Percentiles rank a stretch among this genome's conserved stretches.
Conservation (phyloP, 2,329 filamentous ascomycete species). For the Ustilaginoidea virens region DNA sequence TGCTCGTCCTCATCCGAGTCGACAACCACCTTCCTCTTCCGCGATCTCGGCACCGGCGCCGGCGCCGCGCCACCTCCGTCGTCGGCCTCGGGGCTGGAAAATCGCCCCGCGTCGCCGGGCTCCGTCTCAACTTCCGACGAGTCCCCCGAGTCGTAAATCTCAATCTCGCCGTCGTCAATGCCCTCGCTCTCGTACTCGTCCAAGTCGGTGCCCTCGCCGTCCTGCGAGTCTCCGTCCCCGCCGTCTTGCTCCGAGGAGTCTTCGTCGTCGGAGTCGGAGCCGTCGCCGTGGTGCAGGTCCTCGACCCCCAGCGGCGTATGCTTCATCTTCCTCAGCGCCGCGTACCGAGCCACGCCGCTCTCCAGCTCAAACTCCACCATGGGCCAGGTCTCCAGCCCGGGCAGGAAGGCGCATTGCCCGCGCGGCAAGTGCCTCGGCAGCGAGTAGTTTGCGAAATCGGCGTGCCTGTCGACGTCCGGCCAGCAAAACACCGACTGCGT, state of each 20-base stretch:
- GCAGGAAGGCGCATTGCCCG: background rate
- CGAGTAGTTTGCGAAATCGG: constrained; percentile 14
- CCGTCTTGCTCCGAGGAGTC: constrained; percentile 2
- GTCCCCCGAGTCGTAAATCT: constrained; percentile 11
- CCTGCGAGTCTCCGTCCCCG: constrained; percentile 6
- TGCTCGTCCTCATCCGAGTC: constrained; percentile 18
- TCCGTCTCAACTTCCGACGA: constrained; percentile 8
- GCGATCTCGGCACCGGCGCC: constrained; percentile 6
- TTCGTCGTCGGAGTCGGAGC: constrained; percentile 3
- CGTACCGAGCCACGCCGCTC: constrained; percentile 7
- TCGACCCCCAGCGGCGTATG: too few species aligned
- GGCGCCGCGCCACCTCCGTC: constrained; percentile 1
- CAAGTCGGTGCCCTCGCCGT: constrained; percentile 6
- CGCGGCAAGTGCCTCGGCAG: constrained; percentile 6
- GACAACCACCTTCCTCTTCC: constrained; percentile 14
- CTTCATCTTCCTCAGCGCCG: constrained; percentile 5
- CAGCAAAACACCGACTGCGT: constrained; percentile 14
- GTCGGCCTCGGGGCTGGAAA: constrained; percentile 1
- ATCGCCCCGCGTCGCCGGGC: background rate
- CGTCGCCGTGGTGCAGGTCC: too few species aligned
- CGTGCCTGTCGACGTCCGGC: constrained; percentile 16
- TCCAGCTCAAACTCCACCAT: constrained; percentile 15
- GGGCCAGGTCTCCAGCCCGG: constrained; percentile 12
- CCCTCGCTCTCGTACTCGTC: constrained; percentile 24
- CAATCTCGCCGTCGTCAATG: constrained; percentile 20